Conservation (phyloP, 2,329 filamentous ascomycete species). For the Alternaria tenuissima region DNA sequence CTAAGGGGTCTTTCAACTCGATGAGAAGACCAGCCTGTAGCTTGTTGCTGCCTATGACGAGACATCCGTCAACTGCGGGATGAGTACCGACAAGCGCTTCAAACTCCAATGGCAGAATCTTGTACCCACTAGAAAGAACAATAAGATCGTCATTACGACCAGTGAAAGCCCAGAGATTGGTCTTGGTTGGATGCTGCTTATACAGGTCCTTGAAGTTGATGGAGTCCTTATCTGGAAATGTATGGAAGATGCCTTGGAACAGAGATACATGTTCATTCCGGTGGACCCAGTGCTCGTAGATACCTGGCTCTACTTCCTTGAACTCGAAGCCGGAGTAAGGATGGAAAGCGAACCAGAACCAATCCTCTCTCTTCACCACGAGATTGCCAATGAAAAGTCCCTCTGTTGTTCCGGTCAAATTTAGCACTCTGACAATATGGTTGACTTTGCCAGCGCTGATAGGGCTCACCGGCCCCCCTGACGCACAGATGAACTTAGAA, state of each 20-base stretch:
- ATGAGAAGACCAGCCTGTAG: conserved; percentile 44
- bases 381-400: conserved; percentile 33
- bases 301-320: conserved; percentile 30
- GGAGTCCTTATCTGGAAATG: conserved; percentile 24
- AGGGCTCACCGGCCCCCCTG: conserved; percentile 41
- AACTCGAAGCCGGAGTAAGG: conserved; percentile 33
- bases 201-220: conserved; percentile 35
- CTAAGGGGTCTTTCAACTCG: conserved; percentile 32
- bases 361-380: conserved; percentile 23
- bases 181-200: conserved; percentile 27
- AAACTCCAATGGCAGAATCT: conserved; percentile 27
- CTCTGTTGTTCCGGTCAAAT: conserved; percentile 35
- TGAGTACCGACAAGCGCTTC: conserved; percentile 38
- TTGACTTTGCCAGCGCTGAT: conserved; percentile 28
- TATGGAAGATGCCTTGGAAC: conserved; percentile 35
- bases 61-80: conserved; percentile 38
- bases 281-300: conserved; percentile 50
- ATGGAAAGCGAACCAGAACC: conserved; percentile 37
- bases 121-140: conserved; percentile 33
- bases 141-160: conserved; percentile 32
- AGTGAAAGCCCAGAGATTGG: conserved; percentile 28
- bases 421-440: conserved; percentile 25
- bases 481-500: conserved; percentile 44
- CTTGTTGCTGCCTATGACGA: conserved; percentile 39
- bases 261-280: conserved; percentile 37